Evolutionary conservation across 345 rosid species (phyloP).

Genomic region (Citropsis articulata): DNA sequence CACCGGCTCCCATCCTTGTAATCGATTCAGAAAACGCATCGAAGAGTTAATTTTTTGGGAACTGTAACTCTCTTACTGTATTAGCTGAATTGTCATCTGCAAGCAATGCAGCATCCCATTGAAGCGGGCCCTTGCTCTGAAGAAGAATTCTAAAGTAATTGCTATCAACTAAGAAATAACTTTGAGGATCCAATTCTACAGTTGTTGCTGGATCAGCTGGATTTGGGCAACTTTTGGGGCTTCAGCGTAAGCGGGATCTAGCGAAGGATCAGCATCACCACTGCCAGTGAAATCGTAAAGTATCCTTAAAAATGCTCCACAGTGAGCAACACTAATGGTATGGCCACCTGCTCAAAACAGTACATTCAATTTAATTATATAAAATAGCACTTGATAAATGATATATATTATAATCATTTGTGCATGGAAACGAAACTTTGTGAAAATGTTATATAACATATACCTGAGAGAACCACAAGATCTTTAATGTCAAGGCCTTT

Average conservation of each 20-base stretch:
- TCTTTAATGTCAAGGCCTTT: slow-evolving; percentile 32
- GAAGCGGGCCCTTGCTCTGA: slow-evolving; percentile 37
- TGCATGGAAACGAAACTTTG: neutral
- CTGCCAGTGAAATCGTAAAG: slow-evolving; percentile 59
- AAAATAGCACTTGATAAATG: neutral
- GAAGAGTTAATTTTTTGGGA: too few relatives aligned
- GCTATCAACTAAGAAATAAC: slow-evolving; percentile 38
- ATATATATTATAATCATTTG: neutral
- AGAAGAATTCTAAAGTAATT: slow-evolving; percentile 38
- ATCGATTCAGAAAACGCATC: slow-evolving; percentile 24
- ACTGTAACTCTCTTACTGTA: too few relatives aligned
- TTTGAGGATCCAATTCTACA: slow-evolving; percentile 53
- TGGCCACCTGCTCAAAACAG: slow-evolving; percentile 46
- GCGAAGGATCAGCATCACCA: slow-evolving; percentile 52
- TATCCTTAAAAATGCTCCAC: slow-evolving; percentile 40
- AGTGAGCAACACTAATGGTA: slow-evolving; percentile 55
- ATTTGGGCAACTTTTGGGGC: slow-evolving; percentile 37
- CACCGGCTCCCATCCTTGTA: slow-evolving; percentile 50
- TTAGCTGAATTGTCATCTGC: slow-evolving; percentile 1
- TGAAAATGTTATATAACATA: neutral
- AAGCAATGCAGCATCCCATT: slow-evolving; percentile 60
- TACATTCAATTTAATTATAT: too few relatives aligned
- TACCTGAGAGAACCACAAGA: slow-evolving; percentile 45
- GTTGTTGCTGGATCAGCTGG: slow-evolving; percentile 22
- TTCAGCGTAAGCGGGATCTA: slow-evolving; percentile 37